These are phyloP conservation scores for Spergularia azorica DNA, from an alignment of 179 eudicot species.

Conservation along the genomic window DNA sequence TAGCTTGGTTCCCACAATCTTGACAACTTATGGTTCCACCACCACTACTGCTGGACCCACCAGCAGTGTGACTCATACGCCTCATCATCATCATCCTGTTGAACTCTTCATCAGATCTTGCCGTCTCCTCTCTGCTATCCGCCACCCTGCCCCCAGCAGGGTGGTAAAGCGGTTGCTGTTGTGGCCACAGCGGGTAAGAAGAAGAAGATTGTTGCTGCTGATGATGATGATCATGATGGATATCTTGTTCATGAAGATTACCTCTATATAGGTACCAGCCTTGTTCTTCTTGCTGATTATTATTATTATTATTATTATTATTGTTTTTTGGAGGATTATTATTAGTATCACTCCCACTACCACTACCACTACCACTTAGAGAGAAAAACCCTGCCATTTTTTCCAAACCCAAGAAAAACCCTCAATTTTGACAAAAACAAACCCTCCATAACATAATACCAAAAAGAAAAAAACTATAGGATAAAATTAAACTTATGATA, in stretches of 20 bases:
- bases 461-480: background rate
- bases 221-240: background rate
- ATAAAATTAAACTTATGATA: background rate
- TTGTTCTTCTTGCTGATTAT: constrained; percentile 14
- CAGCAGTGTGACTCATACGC: constrained; percentile 14
- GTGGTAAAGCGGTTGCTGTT: background rate
- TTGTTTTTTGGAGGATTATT: background rate
- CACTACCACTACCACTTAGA: constrained; percentile 25
- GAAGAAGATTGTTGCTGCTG: too few relatives aligned
- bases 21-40: constrained; percentile 61
- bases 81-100: constrained; percentile 35
- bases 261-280: constrained; percentile 47
- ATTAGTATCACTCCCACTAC: background rate
- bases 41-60: constrained; percentile 19
- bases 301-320: background rate
- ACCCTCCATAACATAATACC: background rate
- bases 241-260: constrained; percentile 11
- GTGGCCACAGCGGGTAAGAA: constrained; percentile 28
- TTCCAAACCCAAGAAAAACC: constrained; percentile 1
- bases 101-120: constrained; percentile 22
- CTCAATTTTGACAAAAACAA: constrained; percentile 8
- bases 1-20: constrained; percentile 93
- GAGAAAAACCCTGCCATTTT: constrained; percentile 70
- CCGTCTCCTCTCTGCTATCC: background rate
- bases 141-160: constrained; percentile 4